Percentiles rank a stretch among this genome's conserved stretches.
phyloP scores from a whole-genome alignment of 164 flowering plant species.

The Dillenia turbinata region DNA sequence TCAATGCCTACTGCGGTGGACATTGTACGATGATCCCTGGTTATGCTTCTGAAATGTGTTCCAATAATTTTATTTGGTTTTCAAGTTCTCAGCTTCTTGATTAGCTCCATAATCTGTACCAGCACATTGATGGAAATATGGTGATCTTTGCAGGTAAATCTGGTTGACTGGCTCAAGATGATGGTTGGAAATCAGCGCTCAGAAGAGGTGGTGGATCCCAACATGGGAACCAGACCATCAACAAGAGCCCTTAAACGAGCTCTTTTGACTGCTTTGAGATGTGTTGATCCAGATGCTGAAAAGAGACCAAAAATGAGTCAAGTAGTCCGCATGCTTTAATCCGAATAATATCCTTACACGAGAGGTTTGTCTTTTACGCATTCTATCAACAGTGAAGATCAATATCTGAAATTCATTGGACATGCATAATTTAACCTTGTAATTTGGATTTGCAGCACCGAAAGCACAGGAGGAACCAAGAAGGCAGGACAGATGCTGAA shows the following conservation, averaged over 20 bases:
- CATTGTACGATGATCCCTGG: no score
- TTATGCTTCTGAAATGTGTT: no score
- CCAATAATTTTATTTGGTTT: no score
- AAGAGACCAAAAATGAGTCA: conserved; percentile 91
- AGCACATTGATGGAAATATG: neutral
- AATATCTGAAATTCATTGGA: no score
- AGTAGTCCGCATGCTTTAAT: conserved; percentile 88
- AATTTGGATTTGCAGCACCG: no score
- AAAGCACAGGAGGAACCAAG: no score
- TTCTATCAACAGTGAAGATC: neutral
- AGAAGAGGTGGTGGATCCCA: conserved; percentile 85
- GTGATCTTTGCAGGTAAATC: conserved; percentile 55
- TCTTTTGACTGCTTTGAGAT: conserved; percentile 80
- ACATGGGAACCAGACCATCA: conserved; percentile 67
- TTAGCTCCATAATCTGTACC: no score
- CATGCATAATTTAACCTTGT: no score
- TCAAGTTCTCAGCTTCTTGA: no score
- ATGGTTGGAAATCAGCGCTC: conserved; percentile 79
- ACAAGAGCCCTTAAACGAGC: conserved; percentile 76
- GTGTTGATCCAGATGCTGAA: conserved; percentile 79
- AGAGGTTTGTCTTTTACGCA: conserved; percentile 43
- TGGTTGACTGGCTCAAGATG: conserved; percentile 87
- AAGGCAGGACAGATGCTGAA: no score
- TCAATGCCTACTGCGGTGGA: no score
- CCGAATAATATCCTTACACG: conserved; percentile 83